Evolutionary conservation across 139 green algal genomes (phyloP), one percentile per base, ranked within the genome.

Genomic region (Zygnema cylindricum): DNA sequence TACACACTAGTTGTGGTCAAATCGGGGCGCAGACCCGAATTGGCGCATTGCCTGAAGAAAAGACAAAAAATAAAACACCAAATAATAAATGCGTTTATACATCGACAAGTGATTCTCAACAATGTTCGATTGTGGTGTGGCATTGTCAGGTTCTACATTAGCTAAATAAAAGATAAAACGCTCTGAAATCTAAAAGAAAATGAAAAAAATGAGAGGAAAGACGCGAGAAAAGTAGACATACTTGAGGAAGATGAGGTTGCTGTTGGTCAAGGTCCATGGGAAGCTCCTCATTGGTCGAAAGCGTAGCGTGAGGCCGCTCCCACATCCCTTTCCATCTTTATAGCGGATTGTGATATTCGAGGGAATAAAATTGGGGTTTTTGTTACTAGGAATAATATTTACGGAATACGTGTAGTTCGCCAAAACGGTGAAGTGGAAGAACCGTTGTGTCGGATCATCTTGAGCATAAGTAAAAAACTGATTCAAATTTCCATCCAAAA

Each of bases 251-350:
- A 63, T 16, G 49, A 16, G 7, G 49, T 79, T 16, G 16, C 11
- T 40, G 71, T 54, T 11, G 71, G 36, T 16, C 71, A 79, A 11
- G 16, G 36, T 43, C 71, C 71, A 79, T 3, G 36, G 71, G 36
- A 54, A 3, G 36, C 71, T 16, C 11, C 11, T 11, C 36, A 11
- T 16, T 3, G 71, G 36, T 7, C 11, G 71, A 11, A 79, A 43
- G 36, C 38, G 71, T 16, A 79, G 71, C 7, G 71, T 79, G 36
- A 79, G 71, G 71, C 71, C 71, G 11, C 21, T 7, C 71, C 77
- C 77, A 33, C 77, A 84, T 49, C 77, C 77, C 2, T 7, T 33
- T 35, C 32, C 77, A 11, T 84, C 77, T 33, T 84, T 84, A 7
- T 73, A 57, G 32, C 55, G 49, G 2, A 84, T 33, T 73, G 32